phyloP scores from a whole-genome alignment of 805 yeast species.

The Candida jianshihensis region DNA sequence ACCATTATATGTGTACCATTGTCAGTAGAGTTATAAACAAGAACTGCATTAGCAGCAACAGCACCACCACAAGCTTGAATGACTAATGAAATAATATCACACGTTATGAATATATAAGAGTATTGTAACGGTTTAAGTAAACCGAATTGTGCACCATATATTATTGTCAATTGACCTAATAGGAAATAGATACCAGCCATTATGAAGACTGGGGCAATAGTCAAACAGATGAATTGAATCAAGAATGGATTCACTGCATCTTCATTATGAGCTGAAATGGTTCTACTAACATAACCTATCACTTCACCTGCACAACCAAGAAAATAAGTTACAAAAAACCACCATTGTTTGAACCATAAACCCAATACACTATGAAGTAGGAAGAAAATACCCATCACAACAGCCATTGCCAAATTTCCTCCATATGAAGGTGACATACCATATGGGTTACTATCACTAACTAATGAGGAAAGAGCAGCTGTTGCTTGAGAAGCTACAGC shows the following conservation, averaged over 20 bases:
- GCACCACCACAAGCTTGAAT: constrained; percentile 80
- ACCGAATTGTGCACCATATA: constrained; percentile 53
- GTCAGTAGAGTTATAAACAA: constrained; percentile 23
- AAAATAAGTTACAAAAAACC: constrained; percentile 55
- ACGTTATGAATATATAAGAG: constrained; percentile 55
- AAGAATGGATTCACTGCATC: constrained; percentile 36
- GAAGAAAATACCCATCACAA: constrained; percentile 44
- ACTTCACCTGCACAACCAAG: constrained; percentile 55
- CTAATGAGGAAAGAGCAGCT: constrained; percentile 3
- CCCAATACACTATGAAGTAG: constrained; percentile 36
- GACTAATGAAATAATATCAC: constrained; percentile 58
- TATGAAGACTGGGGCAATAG: constrained; percentile 75
- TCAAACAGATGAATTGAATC: constrained; percentile 60
- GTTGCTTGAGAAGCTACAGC: constrained; percentile 3
- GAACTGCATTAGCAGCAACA: constrained; percentile 44
- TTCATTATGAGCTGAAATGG: constrained; percentile 34
- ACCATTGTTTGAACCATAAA: constrained; percentile 45
- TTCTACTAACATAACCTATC: constrained; percentile 61
- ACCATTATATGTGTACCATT: constrained; percentile 65
- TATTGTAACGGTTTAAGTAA: constrained; percentile 49
- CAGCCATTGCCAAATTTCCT: constrained; percentile 53
- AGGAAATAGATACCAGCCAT: constrained; percentile 80
- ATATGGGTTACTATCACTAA: constrained; percentile 18
- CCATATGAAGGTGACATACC: constrained; percentile 44
- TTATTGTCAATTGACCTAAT: constrained; percentile 57